These are phyloP conservation scores for Globisporangium nagaii DNA, from an alignment of 352 stramenopile genomes.

Conservation along the genomic window DNA sequence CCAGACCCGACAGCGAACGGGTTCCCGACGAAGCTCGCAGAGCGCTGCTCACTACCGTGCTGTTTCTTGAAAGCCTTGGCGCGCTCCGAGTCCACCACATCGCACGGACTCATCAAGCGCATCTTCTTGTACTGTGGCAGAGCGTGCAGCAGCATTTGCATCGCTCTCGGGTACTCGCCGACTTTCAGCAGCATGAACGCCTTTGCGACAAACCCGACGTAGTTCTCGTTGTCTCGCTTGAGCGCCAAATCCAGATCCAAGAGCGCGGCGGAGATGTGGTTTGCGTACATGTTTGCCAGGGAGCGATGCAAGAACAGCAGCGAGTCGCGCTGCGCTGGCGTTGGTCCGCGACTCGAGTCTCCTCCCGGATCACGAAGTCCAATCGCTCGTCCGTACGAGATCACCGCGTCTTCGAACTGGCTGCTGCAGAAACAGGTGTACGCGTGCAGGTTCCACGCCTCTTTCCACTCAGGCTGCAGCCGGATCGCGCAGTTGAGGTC, in stretches of 20 bases:
- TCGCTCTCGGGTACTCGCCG: constrained; percentile 13
- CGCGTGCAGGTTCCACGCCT: constrained; percentile 34
- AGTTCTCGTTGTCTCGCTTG: constrained; percentile 37
- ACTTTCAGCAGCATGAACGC: constrained; percentile 24
- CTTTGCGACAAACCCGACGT: constrained; percentile 35
- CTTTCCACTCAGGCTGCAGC: constrained; percentile 29
- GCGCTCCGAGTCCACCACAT: constrained; percentile 22
- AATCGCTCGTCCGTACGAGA: constrained; percentile 33
- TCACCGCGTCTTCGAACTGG: constrained; percentile 23
- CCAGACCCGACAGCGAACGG: not conserved
- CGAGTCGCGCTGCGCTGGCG: constrained; percentile 16
- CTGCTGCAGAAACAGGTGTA: constrained; percentile 36
- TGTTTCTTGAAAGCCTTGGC: constrained; percentile 14
- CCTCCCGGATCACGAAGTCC: constrained; percentile 11
- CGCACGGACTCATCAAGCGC: constrained; percentile 12
- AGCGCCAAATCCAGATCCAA: constrained; percentile 31
- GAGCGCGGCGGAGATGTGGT: constrained; percentile 14
- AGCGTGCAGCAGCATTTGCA: constrained; percentile 22
- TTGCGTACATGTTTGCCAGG: constrained; percentile 23
- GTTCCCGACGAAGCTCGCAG: constrained; percentile 4
- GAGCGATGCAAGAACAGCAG: constrained; percentile 33
- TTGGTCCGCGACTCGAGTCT: not conserved
- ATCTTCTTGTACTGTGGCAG: constrained; percentile 33
- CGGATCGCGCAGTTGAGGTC: constrained; percentile 23
- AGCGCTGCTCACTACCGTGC: not conserved